phyloP scores from a whole-genome alignment of 164 flowering plant species.

The Kalanchoe fedtschenkoi region DNA sequence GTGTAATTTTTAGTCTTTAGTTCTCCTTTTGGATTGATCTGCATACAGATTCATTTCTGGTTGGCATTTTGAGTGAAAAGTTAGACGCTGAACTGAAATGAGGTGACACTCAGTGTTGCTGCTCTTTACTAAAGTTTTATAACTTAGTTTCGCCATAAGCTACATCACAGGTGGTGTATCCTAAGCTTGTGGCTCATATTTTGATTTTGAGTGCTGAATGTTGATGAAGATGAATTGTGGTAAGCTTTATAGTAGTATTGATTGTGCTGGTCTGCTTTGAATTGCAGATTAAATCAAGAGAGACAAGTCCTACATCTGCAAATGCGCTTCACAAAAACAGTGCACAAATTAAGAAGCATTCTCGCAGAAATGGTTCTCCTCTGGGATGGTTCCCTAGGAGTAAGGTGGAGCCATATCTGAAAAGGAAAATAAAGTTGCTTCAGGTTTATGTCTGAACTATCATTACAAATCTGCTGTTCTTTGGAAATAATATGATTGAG shows the following conservation, averaged over 20 bases:
- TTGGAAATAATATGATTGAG: not conserved
- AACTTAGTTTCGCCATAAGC: too few relatives aligned
- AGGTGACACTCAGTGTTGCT: too few relatives aligned
- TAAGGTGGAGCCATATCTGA: constrained; percentile 72
- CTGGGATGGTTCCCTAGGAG: constrained; percentile 83
- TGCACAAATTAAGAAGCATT: constrained; percentile 66
- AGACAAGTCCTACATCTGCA: constrained; percentile 27
- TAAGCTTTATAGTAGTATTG: not conserved
- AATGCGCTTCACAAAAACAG: constrained; percentile 49
- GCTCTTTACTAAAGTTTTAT: too few relatives aligned
- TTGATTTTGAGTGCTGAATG: not conserved
- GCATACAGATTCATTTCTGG: too few relatives aligned
- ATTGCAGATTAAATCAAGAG: constrained; percentile 48
- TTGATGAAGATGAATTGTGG: not conserved
- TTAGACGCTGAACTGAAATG: too few relatives aligned
- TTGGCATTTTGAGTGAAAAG: too few relatives aligned
- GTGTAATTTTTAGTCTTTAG: too few relatives aligned
- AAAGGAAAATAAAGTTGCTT: constrained; percentile 67
- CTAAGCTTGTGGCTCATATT: too few relatives aligned
- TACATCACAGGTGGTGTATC: too few relatives aligned
- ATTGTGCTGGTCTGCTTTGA: not conserved
- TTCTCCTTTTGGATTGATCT: too few relatives aligned
- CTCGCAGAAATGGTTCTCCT: constrained; percentile 64
- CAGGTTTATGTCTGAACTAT: constrained; percentile 40
- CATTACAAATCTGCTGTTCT: not conserved